Evolutionary conservation across 1,139 yeast genomes (phyloP).

Genomic region (Candida sanyaensis): DNA sequence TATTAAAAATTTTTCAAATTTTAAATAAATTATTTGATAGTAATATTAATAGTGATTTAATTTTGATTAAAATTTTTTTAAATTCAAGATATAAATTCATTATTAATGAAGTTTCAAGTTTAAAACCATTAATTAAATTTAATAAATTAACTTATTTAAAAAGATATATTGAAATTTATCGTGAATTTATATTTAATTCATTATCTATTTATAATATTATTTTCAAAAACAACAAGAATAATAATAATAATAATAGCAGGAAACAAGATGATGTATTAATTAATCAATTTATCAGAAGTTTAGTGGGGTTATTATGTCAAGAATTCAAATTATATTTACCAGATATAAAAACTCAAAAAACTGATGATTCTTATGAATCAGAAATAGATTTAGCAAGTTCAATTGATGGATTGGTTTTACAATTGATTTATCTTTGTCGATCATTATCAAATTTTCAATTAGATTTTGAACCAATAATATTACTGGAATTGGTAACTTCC

Average conservation of each 20-base stretch:
- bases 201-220: constrained; percentile 66
- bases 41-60: constrained; percentile 16
- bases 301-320: constrained; percentile 28
- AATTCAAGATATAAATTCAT: constrained; percentile 64
- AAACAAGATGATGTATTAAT: constrained; percentile 24
- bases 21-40: constrained; percentile 52
- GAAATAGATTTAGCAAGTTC: constrained; percentile 41
- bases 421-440: constrained; percentile 74
- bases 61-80: constrained; percentile 22
- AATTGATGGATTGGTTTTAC: constrained; percentile 66
- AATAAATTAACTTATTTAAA: constrained; percentile 69
- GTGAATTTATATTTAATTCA: constrained; percentile 80
- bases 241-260: too few relatives aligned
- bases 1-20: constrained; percentile 77
- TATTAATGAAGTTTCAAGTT: constrained; percentile 55
- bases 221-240: constrained; percentile 43
- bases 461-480: constrained; percentile 56
- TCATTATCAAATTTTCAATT: constrained; percentile 70
- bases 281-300: constrained; percentile 35
- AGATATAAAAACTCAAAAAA: constrained; percentile 10
- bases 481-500: constrained; percentile 36
- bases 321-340: constrained; percentile 32
- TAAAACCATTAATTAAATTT: constrained; percentile 53
- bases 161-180: constrained; percentile 74
- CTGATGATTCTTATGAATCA: constrained; percentile 17